Base-by-base conservation (phyloP, 164 flowering plant species). In the Taxillus chinensis region DNA sequence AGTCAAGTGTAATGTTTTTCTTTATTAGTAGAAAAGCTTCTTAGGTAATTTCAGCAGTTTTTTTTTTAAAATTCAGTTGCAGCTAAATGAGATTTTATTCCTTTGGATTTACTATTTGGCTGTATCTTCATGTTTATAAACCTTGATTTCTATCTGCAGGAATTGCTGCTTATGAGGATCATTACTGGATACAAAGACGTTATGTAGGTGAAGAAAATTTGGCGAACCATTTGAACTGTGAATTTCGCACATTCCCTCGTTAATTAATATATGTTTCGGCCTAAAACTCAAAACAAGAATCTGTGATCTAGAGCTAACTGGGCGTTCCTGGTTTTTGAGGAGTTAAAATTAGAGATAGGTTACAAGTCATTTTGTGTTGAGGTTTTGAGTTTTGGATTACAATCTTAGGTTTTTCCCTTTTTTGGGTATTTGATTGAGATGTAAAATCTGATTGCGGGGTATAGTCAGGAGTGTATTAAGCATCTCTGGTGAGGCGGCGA, bases 401-500 rank as follows among this genome's bases (percentile, higher is more conserved):
- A 52, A 41, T 62, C 61, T 42, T 71, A 48, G 56, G 61, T 70
- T 81, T 81, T 80, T 69, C 67, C 79, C 67, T 62, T 74, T 76
- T 77, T 66, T 80, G 75, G 68, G 76, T 73, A 70, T 80, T 84
- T 77, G 78, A 74, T 79, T 80, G 87, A 82, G 86, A 70, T 84
- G 87, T 84, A 81, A 78, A 79, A 80, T 82, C 83, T 73, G 81
- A 77, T 74, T 77, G 83, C 80, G 79, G 86, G 75, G 75, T 79
- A 73, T 75, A 79, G 76, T 82, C 75, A 59, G 66, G 68, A 72
- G 65, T 73, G 75, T 73, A 75, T 78, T 58, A 68, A 66, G 72
- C 79, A 72, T 70, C 77, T 67, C 76, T 63, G 64, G 77, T 57
- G 46, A 43, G 46, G 64, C 70, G 70, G 71, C 72, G 53, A 43